A percentile compares a stretch with the other conserved stretches of the same genome.
These are phyloP conservation scores for Fusarium tanahbumbuense DNA, from an alignment of 2,329 filamentous ascomycete species.

Conservation along the genomic window DNA sequence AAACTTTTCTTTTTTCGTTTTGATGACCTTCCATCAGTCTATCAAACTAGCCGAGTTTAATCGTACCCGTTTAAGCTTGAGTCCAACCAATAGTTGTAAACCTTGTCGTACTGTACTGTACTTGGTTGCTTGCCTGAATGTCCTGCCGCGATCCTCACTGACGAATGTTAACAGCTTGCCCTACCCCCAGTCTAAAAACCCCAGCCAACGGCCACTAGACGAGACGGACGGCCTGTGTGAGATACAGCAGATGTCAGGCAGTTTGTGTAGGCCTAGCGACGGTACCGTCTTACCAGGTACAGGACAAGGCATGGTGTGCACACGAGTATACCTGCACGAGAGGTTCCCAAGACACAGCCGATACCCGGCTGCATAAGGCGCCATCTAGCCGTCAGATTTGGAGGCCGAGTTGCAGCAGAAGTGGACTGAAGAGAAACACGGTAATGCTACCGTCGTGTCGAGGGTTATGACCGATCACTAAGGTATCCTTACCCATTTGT, in stretches of 20 bases:
- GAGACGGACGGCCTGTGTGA: constrained; percentile 10
- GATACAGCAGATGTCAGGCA: constrained; percentile 25
- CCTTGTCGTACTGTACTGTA: constrained; percentile 22
- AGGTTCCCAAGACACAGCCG: constrained; percentile 40
- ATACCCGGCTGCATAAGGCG: constrained; percentile 40
- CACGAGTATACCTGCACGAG: constrained; percentile 34
- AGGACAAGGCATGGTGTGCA: constrained; percentile 29
- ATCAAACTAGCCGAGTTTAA: constrained; percentile 17
- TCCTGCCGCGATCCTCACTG: constrained; percentile 31
- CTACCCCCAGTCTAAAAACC: constrained; percentile 24
- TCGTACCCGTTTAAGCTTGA: constrained; percentile 25
- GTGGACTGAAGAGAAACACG: constrained; percentile 21
- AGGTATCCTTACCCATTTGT: background rate
- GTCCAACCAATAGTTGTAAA: constrained; percentile 29
- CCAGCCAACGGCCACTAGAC: constrained; percentile 45
- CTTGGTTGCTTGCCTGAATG: constrained; percentile 3
- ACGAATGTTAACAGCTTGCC: constrained; percentile 32
- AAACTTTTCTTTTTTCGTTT: constrained; percentile 35
- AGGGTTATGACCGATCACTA: constrained; percentile 6
- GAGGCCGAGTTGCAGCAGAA: constrained; percentile 25
- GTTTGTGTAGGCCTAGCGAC: constrained; percentile 21
- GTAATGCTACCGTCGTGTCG: constrained; percentile 20
- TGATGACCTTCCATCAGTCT: constrained; percentile 18
- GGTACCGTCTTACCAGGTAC: constrained; percentile 38
- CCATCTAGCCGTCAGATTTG: constrained; percentile 25